Base-by-base conservation (phyloP, 2,329 filamentous ascomycete genomes). In the Lecanoromycetidae sp. region DNA sequence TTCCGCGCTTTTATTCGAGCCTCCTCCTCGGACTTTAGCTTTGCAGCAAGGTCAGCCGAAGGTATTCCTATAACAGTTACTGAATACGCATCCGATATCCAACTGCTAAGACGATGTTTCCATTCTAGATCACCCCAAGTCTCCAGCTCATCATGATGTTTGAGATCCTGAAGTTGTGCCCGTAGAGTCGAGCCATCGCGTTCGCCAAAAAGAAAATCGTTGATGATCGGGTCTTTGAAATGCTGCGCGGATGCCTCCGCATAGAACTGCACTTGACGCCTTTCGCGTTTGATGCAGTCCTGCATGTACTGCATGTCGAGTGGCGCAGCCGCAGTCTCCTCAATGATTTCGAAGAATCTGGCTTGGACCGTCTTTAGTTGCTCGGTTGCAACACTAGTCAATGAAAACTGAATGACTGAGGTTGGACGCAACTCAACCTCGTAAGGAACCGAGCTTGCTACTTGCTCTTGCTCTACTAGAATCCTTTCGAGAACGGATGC, bases 401-500 rank as follows among this genome's bases (percentile, higher is more conserved):
- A 75, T 47, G 84, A 82, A 58, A 98, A 81, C 74, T 82, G 87
- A 48, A 96, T 86, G 44, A 94, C 75, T 10, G 81, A 82, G 54
- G 86, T 82, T 2, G 88, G 87, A 40, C 88, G 78, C 22, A 79
- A 75, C 54, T 95, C 87, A 57, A 79, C 82, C 63, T 77, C 82
- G 62, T 84, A 87, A 40, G 80, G 80, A 9, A 96, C 80, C 5
- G 82, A 85, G 64, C 87, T 95, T 3, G 87, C 85, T 37, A 96
- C 76, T 56, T 94, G 84, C 63, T 96, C 90, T 57, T 82, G 87
- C 61, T 98, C 91, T 2, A 98, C 91, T 51, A 98, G 75, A 15
- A 80, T 76, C 56, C 96, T 96, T 60, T 96, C 90, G 5, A 98
- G 70, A 1, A 98, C 72, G 0, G 90, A 90, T 2, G 94, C 87